These are phyloP conservation scores for Ananas comosus DNA, from an alignment of 176 grass and related monocot species.

Conservation along the genomic window DNA sequence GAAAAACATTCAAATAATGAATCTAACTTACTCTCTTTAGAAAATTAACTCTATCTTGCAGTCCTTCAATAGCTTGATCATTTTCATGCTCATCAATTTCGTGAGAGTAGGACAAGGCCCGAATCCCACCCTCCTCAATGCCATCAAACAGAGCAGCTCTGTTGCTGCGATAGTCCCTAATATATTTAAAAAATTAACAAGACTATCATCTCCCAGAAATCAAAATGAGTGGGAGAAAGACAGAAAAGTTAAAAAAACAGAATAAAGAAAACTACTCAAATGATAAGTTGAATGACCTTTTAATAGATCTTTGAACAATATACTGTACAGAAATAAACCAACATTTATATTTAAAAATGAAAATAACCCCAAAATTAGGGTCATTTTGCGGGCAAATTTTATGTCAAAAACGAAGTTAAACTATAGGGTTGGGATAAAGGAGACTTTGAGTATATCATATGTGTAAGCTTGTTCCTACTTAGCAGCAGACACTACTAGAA, in stretches of 20 bases:
- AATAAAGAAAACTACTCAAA: too few relatives aligned
- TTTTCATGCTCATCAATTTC: conserved; percentile 81
- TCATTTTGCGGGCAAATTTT: too few relatives aligned
- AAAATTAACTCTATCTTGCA: conserved; percentile 71
- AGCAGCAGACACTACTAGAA: too few relatives aligned
- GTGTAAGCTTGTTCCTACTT: too few relatives aligned
- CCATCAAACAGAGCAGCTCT: conserved; percentile 68
- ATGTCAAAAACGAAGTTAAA: too few relatives aligned
- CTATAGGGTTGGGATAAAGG: background rate
- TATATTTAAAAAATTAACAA: background rate
- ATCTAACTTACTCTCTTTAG: conserved; percentile 60
- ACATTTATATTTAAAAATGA: too few relatives aligned
- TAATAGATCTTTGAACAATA: too few relatives aligned
- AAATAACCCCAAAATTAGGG: too few relatives aligned
- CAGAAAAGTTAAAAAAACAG: too few relatives aligned
- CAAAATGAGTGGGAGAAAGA: background rate
- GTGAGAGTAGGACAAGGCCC: conserved; percentile 47
- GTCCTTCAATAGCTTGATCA: conserved; percentile 49
- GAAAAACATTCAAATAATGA: too few relatives aligned
- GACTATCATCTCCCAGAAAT: background rate
- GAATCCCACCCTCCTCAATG: conserved; percentile 61
- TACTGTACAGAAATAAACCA: too few relatives aligned
- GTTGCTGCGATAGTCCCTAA: conserved; percentile 36
- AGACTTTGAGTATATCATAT: background rate
- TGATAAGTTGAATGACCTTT: too few relatives aligned